phyloP scores from a whole-genome alignment of 306 rosid species.

The Malus sylvestris region DNA sequence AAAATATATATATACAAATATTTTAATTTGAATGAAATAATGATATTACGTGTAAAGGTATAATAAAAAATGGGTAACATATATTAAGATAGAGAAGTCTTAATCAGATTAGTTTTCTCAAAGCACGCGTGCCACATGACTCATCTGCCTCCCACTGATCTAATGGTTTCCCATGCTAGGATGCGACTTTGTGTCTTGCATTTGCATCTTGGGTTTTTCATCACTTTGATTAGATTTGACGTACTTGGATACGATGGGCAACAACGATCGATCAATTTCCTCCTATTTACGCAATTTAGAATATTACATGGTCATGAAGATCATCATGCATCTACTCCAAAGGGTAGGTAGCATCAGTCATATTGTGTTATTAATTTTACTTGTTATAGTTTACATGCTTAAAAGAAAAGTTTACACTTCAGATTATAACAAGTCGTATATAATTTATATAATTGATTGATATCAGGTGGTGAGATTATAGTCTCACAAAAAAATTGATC shows the following conservation, averaged over 20 bases:
- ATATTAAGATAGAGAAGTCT: neutral
- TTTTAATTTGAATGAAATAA: too few relatives aligned
- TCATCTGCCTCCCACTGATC: slow-evolving; percentile 6
- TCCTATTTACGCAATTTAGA: neutral
- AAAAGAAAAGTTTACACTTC: too few relatives aligned
- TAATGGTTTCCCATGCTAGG: neutral
- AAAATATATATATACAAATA: too few relatives aligned
- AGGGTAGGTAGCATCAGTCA: neutral
- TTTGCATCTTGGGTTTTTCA: slow-evolving; percentile 1
- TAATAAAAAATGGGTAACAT: too few relatives aligned
- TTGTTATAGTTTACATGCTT: neutral
- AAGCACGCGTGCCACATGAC: slow-evolving; percentile 13
- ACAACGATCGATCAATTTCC: neutral
- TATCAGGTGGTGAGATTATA: neutral
- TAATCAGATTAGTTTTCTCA: neutral
- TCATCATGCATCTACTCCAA: neutral
- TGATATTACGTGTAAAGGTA: too few relatives aligned
- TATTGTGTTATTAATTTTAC: neutral
- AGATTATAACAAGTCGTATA: neutral
- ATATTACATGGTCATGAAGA: neutral
- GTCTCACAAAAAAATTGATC: neutral
- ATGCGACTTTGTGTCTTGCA: neutral
- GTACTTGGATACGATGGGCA: neutral
- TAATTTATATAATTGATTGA: neutral
- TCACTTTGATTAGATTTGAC: neutral